Conservation (phyloP, 371 early-diverging fungal species). For the Mortierella sp. region DNA sequence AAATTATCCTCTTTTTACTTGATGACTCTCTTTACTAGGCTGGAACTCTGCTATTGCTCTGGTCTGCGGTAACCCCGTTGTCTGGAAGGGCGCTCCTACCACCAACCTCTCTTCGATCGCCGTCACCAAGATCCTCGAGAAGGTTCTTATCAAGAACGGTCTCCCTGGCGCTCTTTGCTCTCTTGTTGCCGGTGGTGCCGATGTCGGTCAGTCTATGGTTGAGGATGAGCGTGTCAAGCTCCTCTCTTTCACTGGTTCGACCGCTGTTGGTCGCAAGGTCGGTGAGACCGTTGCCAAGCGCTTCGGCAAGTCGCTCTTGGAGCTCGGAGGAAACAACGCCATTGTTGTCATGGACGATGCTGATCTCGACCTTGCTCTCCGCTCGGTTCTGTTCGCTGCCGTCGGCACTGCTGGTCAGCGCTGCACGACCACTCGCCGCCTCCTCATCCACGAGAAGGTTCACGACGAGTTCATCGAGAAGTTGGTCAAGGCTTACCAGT, state of each 20-base stretch:
- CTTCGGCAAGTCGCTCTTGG: conserved; percentile 89
- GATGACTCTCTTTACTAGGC: conserved; percentile 54
- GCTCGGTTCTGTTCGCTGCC: conserved; percentile 93
- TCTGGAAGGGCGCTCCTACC: conserved; percentile 97
- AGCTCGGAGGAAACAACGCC: conserved; percentile 98
- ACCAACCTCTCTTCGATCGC: conserved; percentile 90
- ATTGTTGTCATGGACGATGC: conserved; percentile 94
- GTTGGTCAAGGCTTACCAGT: conserved; percentile 86
- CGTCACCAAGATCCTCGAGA: conserved; percentile 87
- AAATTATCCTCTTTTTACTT: neutral
- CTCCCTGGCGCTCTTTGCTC: conserved; percentile 91
- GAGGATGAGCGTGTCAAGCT: conserved; percentile 78
- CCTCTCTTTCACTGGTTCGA: conserved; percentile 94
- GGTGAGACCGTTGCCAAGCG: conserved; percentile 85
- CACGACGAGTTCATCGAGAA: conserved; percentile 86
- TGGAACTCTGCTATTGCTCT: conserved; percentile 96
- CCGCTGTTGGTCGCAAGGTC: conserved; percentile 80
- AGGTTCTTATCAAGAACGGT: conserved; percentile 85
- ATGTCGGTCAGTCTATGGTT: conserved; percentile 86
- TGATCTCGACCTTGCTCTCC: conserved; percentile 92
- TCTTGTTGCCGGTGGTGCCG: conserved; percentile 90
- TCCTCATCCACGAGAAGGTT: conserved; percentile 92
- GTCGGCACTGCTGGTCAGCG: conserved; percentile 98
- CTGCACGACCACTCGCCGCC: conserved; percentile 95
- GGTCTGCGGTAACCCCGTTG: conserved; percentile 92